Evolutionary conservation across 805 yeast species (phyloP).

Genomic region (Kodamaea nitidulidarum): DNA sequence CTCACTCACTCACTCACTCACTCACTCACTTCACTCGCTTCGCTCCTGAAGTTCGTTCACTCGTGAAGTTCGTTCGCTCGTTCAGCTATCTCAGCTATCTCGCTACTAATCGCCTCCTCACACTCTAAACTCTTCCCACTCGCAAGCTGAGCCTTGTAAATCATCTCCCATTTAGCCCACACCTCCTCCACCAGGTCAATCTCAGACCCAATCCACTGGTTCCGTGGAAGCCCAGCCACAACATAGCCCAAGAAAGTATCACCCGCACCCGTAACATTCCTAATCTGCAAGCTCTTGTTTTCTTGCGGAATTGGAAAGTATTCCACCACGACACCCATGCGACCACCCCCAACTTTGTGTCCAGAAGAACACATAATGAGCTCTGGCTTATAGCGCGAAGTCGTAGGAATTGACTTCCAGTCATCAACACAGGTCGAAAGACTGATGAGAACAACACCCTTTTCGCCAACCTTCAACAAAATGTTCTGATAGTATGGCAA

Average conservation of each 20-base stretch:
- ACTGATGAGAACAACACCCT: slow-evolving; percentile 50
- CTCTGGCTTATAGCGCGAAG: slow-evolving; percentile 25
- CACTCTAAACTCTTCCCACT: slow-evolving; percentile 28
- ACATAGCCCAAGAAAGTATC: slow-evolving; percentile 73
- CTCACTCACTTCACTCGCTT: too few species aligned
- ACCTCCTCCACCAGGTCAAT: slow-evolving; percentile 29
- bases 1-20: too few species aligned
- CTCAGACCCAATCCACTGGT: slow-evolving; percentile 24
- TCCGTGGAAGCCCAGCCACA: slow-evolving; percentile 24
- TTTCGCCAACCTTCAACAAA: slow-evolving; percentile 60
- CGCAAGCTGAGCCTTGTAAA: slow-evolving; percentile 38
- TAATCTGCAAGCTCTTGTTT: slow-evolving; percentile 31
- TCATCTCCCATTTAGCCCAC: slow-evolving; percentile 34
- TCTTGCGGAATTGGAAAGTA: slow-evolving; percentile 48
- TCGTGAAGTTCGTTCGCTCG: not conserved
- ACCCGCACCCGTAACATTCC: slow-evolving; percentile 86
- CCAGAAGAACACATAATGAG: slow-evolving; percentile 22
- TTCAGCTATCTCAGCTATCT: slow-evolving; percentile 11
- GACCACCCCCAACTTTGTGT: not conserved
- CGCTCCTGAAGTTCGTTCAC: too few species aligned
- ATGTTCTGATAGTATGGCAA: slow-evolving; percentile 70
- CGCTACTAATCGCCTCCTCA: slow-evolving; percentile 23
- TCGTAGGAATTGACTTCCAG: slow-evolving; percentile 33
- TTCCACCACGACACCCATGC: slow-evolving; percentile 57
- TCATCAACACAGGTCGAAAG: slow-evolving; percentile 31